Evolutionary conservation across 306 rosid genomes (phyloP).

Genomic region (Corylus avellana): DNA sequence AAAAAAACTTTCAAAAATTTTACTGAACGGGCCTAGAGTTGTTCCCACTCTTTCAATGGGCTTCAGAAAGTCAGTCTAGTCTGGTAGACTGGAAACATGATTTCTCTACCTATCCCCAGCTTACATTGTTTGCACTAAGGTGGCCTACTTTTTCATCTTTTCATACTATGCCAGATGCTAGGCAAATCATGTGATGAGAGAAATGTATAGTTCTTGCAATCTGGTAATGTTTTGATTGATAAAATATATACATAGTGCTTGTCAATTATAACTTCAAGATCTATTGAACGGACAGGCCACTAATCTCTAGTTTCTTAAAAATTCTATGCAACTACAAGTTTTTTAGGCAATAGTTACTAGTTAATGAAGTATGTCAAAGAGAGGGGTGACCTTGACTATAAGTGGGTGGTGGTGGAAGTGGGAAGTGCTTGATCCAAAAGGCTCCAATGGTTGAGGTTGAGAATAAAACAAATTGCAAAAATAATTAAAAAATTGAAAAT

Average conservation of each 20-base stretch:
- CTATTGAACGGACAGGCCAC: neutral
- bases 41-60: neutral
- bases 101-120: neutral
- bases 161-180: neutral
- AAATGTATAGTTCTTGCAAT: neutral
- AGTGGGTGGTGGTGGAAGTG: constrained; percentile 8
- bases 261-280: neutral
- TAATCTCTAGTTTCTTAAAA: neutral
- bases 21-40: neutral
- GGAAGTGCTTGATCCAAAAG: neutral
- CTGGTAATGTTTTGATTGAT: neutral
- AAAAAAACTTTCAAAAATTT: too few relatives aligned
- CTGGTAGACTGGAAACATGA: neutral
- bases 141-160: neutral
- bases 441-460: constrained; percentile 8
- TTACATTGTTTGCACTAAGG: neutral
- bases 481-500: constrained; percentile 11
- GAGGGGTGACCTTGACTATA: neutral
- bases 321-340: neutral
- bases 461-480: neutral
- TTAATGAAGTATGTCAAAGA: neutral
- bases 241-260: too few relatives aligned
- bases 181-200: neutral
- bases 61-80: neutral
- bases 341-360: neutral